Conservation (phyloP, 176 grass and related monocot genomes). For the Pharus latifolius region DNA sequence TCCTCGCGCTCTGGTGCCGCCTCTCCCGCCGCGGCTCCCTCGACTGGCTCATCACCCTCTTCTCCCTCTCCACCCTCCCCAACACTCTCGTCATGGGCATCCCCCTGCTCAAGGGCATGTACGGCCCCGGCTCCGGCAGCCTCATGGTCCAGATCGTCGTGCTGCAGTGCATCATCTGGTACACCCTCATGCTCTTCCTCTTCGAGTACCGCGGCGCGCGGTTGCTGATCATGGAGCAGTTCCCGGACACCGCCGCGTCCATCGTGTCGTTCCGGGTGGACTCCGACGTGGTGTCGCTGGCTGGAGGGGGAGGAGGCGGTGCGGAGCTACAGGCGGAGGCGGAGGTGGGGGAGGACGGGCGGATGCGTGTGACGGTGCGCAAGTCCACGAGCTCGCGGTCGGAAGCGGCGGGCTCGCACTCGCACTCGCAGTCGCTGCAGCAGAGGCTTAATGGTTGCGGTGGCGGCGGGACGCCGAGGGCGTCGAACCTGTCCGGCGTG, state of each 20-base stretch:
- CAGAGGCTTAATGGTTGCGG: neutral
- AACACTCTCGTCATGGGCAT: slow-evolving; percentile 83
- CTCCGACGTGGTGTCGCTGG: slow-evolving; percentile 82
- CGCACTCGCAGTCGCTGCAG: slow-evolving; percentile 21
- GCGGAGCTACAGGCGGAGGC: slow-evolving; percentile 47
- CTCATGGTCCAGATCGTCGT: slow-evolving; percentile 58
- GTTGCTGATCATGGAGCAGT: slow-evolving; percentile 63
- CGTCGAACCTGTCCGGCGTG: slow-evolving; percentile 75
- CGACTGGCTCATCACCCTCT: slow-evolving; percentile 76
- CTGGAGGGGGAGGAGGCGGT: slow-evolving; percentile 6
- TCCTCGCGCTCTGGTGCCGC: slow-evolving; percentile 37
- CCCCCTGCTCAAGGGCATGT: slow-evolving; percentile 57
- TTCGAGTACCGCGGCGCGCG: slow-evolving; percentile 46
- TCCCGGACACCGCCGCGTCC: slow-evolving; percentile 62
- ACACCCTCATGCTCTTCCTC: slow-evolving; percentile 50
- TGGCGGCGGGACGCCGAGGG: slow-evolving; percentile 30
- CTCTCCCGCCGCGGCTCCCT: slow-evolving; percentile 20
- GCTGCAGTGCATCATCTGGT: slow-evolving; percentile 48
- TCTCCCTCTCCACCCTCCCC: slow-evolving; percentile 60
- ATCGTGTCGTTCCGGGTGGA: slow-evolving; percentile 86
- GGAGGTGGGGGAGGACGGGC: slow-evolving; percentile 31
- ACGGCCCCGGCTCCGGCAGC: slow-evolving; percentile 35
- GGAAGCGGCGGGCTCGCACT: slow-evolving; percentile 41
- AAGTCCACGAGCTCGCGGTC: slow-evolving; percentile 77
- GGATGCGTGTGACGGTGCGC: slow-evolving; percentile 56